These are phyloP conservation scores for Candida namnaoensis DNA, from an alignment of 805 yeast genomes.

Conservation along the genomic window DNA sequence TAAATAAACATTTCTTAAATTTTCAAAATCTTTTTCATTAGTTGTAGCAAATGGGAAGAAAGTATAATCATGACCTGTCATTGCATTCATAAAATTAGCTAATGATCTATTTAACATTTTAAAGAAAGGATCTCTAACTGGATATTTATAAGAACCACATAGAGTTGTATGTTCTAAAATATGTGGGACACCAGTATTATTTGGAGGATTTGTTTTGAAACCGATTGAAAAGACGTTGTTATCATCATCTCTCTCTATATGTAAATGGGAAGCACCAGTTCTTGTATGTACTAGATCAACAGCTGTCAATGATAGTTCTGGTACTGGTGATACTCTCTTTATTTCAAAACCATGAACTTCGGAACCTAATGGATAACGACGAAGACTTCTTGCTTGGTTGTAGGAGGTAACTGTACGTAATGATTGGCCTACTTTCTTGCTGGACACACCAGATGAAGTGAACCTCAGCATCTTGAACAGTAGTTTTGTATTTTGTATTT, in stretches of 20 bases:
- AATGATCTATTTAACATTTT: slow-evolving; percentile 94
- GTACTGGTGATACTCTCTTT: slow-evolving; percentile 56
- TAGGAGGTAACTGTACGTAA: slow-evolving; percentile 14
- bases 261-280: slow-evolving; percentile 78
- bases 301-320: slow-evolving; percentile 77
- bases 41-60: slow-evolving; percentile 96
- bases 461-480: neutral
- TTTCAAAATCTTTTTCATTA: slow-evolving; percentile 69
- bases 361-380: slow-evolving; percentile 58
- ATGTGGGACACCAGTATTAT: slow-evolving; percentile 94
- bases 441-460: neutral
- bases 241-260: slow-evolving; percentile 72
- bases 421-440: neutral
- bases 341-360: slow-evolving; percentile 61
- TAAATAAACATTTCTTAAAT: slow-evolving; percentile 79
- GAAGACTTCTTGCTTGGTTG: slow-evolving; percentile 24
- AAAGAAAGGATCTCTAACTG: slow-evolving; percentile 96
- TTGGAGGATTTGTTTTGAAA: slow-evolving; percentile 92
- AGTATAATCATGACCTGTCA: slow-evolving; percentile 97
- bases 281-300: slow-evolving; percentile 57
- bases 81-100: slow-evolving; percentile 96
- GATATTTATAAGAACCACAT: slow-evolving; percentile 87
- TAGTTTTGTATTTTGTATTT: neutral
- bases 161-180: slow-evolving; percentile 92
- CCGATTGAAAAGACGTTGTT: slow-evolving; percentile 87